Percentiles rank a stretch among this genome's conserved stretches.
phyloP scores from a whole-genome alignment of 371 early-diverging fungal genomes.

The Blakeslea trispora region DNA sequence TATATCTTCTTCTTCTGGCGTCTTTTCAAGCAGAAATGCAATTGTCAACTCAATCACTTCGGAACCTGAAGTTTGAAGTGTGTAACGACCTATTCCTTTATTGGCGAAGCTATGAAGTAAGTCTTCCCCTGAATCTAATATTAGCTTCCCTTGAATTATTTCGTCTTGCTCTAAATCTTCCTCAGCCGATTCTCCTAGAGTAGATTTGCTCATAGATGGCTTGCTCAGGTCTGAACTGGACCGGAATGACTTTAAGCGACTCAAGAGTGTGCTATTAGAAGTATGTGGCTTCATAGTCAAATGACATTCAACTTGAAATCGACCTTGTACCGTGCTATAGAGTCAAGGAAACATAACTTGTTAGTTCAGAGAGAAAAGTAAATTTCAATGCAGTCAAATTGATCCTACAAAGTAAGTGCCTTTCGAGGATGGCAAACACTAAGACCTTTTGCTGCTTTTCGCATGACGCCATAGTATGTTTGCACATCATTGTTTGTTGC shows the following conservation, averaged over 20 bases:
- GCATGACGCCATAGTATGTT: conserved; percentile 14
- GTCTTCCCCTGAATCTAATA: conserved; percentile 21
- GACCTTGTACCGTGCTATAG: conserved; percentile 18
- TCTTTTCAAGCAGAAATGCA: conserved; percentile 14
- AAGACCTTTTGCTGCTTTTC: conserved; percentile 16
- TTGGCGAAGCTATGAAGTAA: conserved; percentile 20
- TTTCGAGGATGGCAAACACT: conserved; percentile 22
- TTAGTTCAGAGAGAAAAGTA: too few species aligned
- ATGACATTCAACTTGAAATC: conserved; percentile 18
- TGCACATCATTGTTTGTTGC: conserved; percentile 13
- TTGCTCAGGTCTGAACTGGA: conserved; percentile 1
- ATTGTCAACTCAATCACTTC: conserved; percentile 18
- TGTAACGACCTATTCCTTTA: conserved; percentile 20
- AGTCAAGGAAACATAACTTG: neutral
- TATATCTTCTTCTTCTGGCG: conserved; percentile 4
- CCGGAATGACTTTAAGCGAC: conserved; percentile 3
- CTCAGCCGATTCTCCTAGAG: neutral
- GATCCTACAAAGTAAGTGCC: conserved; percentile 18
- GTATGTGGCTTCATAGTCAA: conserved; percentile 9
- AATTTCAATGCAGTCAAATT: too few species aligned
- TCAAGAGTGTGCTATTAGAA: conserved; percentile 1
- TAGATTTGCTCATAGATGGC: neutral
- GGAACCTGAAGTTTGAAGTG: conserved; percentile 14
- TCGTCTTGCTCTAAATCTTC: neutral
- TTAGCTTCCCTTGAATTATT: conserved; percentile 3